Base-by-base conservation (phyloP, 257 asterid species). In the Solanum chmielewskii region DNA sequence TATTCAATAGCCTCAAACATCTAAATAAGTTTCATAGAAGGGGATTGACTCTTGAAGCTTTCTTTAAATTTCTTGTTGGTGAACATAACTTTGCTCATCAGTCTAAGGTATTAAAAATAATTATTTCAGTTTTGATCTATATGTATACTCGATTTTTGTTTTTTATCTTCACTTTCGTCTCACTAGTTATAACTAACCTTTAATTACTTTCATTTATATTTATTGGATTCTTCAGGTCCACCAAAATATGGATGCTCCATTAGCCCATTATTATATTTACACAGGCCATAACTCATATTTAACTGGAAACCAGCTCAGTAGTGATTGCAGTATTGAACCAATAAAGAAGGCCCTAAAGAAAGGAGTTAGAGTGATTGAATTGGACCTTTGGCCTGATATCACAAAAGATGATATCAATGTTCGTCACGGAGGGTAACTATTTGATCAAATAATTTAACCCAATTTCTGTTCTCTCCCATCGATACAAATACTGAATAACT, bases 251-350 rank as follows among this genome's bases (percentile, higher is more conserved):
- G 70, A 15, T 70, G 90, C 88, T 70, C 90, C 90, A 0, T 56
- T 86, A 81, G 27, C 87, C 37, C 89, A 88, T 82, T 88, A 88
- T 74, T 88, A 62, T 49, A 74, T 88, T 15, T 86, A 18, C 84
- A 86, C 90, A 3, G 90, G 90, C 10, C 90, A 88, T 84, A 88
- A 86, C 41, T 88, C 90, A 1, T 88, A 86, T 44, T 62, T 88
- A 45, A 82, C 90, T 44, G 89, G 90, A 77, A 86, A 88, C 41
- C 90, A 88, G 80, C 31, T 88, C 42, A 49, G 87, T 59, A 60
- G 90, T 47, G 74, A 86, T 47, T 56, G 85, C 87, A 88, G 90
- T 64, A 70, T 20, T 49, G 35, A 64, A 18, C 90, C 90, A 8
- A 86, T 88, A 1, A 75, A 86, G 20, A 82, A 88, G 87, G 89